Evolutionary conservation across 306 rosid genomes (phyloP), one percentile per base, ranked within the genome.

Genomic region (Glycine soja): DNA sequence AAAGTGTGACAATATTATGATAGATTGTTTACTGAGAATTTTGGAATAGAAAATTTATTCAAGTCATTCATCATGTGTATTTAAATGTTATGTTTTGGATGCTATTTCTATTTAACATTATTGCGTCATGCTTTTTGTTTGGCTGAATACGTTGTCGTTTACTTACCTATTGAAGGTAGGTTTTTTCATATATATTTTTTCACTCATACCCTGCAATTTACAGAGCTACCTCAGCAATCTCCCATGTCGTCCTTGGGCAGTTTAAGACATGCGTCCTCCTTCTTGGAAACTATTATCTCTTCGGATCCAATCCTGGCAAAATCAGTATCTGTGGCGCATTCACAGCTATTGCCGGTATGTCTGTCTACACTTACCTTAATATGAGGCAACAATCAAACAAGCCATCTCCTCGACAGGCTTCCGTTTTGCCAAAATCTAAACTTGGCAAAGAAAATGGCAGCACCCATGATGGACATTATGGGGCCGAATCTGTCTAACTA

Each of bases 221-320:
- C 97, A 95, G 99, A 59, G 98, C 99, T 48, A 95, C 98, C 40
- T 95, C 99, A 30, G 98, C 98, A 1, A 83, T 91, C 10, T 89
- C 97, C 18, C 98, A 95, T 10, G 99, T 95, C 7, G 99, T 95
- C 57, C 99, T 95, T 6, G 98, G 99, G 58, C 98, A 95, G 87
- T 95, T 95, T 40, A 95, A 95, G 89, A 95, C 98, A 16, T 93
- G 99, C n/a, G 88, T 93, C 72, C 89, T 95, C 52, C 98, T 93
- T 81, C 94, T 95, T 0, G 99, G 99, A 78, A 93, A 91, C 88
- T 92, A 78, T 81, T 93, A 87, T 83, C 87, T 95, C 40, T 93
- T 95, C 2, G 91, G 91, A 82, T 88, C 99, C 36, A 92, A 93
- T 82, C 98, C 97, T 2, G 99, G 99, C 30, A 84, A 4, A 58